These are phyloP conservation scores for Termitomyces bulborhizus DNA, from an alignment of 768 basidiomycete genomes.

Conservation along the genomic window DNA sequence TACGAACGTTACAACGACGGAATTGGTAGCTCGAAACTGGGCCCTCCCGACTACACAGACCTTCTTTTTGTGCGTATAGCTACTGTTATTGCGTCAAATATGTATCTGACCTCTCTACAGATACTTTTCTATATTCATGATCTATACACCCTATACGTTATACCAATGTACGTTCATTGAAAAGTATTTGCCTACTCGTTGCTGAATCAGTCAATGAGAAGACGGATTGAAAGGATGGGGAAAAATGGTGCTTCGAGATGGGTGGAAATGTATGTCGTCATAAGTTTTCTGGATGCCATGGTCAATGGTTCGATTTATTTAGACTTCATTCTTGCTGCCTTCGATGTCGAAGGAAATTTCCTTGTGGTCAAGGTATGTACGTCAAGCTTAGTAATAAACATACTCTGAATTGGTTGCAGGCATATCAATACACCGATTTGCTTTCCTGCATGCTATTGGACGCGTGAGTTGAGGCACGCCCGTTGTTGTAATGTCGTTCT, in stretches of 20 bases:
- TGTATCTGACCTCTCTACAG: slow-evolving; percentile 27
- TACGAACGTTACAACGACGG: slow-evolving; percentile 83
- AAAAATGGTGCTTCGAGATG: slow-evolving; percentile 65
- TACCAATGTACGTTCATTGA: slow-evolving; percentile 59
- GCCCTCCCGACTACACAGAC: slow-evolving; percentile 75
- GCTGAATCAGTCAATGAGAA: slow-evolving; percentile 20
- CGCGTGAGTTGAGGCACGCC: slow-evolving; percentile 42
- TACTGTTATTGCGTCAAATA: background rate
- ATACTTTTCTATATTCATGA: slow-evolving; percentile 68
- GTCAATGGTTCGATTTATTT: slow-evolving; percentile 19
- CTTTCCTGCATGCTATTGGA: slow-evolving; percentile 91
- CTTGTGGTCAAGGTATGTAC: slow-evolving; percentile 63
- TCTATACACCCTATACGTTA: slow-evolving; percentile 87
- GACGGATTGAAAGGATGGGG: slow-evolving; percentile 84
- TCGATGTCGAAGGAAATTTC: slow-evolving; percentile 88
- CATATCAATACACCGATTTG: slow-evolving; percentile 82
- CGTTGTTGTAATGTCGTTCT: background rate
- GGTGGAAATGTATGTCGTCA: slow-evolving; percentile 73
- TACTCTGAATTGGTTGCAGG: slow-evolving; percentile 28
- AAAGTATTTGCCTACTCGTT: background rate
- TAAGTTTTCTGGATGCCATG: background rate
- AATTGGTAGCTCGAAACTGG: slow-evolving; percentile 66
- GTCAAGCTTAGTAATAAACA: background rate
- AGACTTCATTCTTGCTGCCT: slow-evolving; percentile 76
- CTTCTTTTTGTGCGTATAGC: slow-evolving; percentile 63